Evolutionary conservation across 352 stramenopile genomes (phyloP).

Genomic region (Phytophthora gonapodyides): DNA sequence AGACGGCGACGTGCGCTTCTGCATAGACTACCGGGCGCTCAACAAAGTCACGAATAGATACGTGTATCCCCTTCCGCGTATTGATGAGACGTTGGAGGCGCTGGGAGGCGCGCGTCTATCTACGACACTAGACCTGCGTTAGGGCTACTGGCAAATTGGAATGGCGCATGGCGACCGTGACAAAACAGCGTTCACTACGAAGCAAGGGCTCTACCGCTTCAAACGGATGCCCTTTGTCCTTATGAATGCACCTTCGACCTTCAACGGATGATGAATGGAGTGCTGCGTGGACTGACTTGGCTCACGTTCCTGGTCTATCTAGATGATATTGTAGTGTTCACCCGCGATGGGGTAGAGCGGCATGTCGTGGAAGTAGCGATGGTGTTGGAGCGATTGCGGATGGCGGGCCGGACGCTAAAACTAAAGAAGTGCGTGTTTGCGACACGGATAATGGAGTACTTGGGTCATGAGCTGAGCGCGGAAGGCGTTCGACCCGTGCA

Average conservation of each 20-base stretch:
- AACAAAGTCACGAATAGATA: neutral
- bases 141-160: neutral
- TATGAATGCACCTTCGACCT: constrained; percentile 21
- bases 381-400: constrained; percentile 18
- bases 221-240: constrained; percentile 22
- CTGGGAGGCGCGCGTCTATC: neutral
- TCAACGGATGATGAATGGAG: constrained; percentile 34
- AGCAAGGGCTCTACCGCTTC: constrained; percentile 21
- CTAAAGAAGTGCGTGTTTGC: constrained; percentile 25
- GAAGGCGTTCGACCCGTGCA: too few species aligned
- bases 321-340: constrained; percentile 28
- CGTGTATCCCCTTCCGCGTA: neutral
- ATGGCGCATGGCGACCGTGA: neutral
- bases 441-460: too few species aligned
- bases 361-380: constrained; percentile 19
- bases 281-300: constrained; percentile 20
- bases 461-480: too few species aligned
- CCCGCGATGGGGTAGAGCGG: constrained; percentile 1
- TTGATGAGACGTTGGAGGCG: neutral
- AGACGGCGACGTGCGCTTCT: neutral
- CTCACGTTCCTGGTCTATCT: constrained; percentile 27
- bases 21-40: neutral
- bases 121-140: neutral
- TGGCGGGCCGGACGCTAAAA: constrained; percentile 20
- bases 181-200: constrained; percentile 18